Evolutionary conservation across 2,329 filamentous ascomycete genomes (phyloP), one percentile per base, ranked within the genome.

Genomic region (Microcyclospora pomicola): DNA sequence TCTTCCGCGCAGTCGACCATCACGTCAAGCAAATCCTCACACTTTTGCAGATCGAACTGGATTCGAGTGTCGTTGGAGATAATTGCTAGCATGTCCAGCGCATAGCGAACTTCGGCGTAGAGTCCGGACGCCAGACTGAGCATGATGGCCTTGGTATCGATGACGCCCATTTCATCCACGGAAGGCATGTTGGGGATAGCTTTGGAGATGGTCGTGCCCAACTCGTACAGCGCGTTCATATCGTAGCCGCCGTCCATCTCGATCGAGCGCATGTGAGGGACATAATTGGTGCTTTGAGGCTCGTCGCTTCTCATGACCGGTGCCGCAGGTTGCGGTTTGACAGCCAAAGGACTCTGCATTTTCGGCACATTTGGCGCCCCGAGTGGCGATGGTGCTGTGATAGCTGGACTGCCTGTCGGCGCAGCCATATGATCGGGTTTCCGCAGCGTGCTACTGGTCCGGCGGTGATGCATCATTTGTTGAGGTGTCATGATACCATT

Each of bases 81-180:
- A 14, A 74, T 75, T 9, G 77, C 77, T 28, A 98, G 66, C 0
- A 82, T 84, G 58, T 96, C 91, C 33, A 98, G 66, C 2, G 88
- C 88, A 44, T 94, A 64, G 9, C 88, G 77, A n/a, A 94, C 80
- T 61, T 98, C 91, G 5, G 77, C 78, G 50, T 86, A 80, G 32
- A 96, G 82, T 1, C 88, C 88, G 38, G 82, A 92, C 55, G 94
- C 86, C 29, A 98, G 66, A 52, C 85, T 86, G 66, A 86, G 81
- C 1, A 80, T 94, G 31, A 98, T 69, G 14, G 88, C 86, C 48
- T 87, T 80, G 19, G 96, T 80, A 53, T 98, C 88, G 45, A 96
- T 82, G 14, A 85, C 72, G 7, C 88, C 91, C 37, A 96, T 69
- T 50, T 96, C 87, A 15, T 72, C 66, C 13, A 86, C 69, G 2